These are phyloP conservation scores for Monsonia emarginata DNA, from an alignment of 441 rosid genomes.

Conservation along the genomic window DNA sequence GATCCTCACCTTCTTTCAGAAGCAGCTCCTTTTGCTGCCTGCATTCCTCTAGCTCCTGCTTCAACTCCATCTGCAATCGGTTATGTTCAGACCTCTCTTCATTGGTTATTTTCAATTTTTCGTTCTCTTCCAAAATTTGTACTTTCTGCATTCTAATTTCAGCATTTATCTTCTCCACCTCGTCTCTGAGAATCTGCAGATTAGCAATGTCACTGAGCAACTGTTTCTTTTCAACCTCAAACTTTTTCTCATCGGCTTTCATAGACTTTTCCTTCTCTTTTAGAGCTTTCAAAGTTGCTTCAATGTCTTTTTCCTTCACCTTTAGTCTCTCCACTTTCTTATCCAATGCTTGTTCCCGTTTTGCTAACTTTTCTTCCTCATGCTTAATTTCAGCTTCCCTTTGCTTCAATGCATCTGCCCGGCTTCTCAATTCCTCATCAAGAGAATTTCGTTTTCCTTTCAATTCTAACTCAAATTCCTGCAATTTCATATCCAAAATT, in stretches of 20 bases:
- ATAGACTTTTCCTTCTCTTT: slow-evolving; percentile 49
- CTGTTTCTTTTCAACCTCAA: slow-evolving; percentile 45
- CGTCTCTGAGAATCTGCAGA: slow-evolving; percentile 41
- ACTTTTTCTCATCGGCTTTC: slow-evolving; percentile 49
- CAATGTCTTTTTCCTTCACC: slow-evolving; percentile 65
- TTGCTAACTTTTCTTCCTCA: slow-evolving; percentile 48
- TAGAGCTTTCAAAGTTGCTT: slow-evolving; percentile 38
- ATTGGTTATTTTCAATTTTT: slow-evolving; percentile 39
- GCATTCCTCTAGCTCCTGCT: slow-evolving; percentile 50
- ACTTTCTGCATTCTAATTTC: slow-evolving; percentile 50
- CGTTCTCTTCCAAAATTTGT: slow-evolving; percentile 46
- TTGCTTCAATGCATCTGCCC: slow-evolving; percentile 35
- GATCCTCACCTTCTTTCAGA: slow-evolving; percentile 50
- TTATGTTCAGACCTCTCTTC: slow-evolving; percentile 61
- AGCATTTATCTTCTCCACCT: slow-evolving; percentile 51
- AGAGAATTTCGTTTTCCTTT: slow-evolving; percentile 43
- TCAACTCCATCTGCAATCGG: slow-evolving; percentile 53
- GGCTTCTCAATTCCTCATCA: slow-evolving; percentile 47
- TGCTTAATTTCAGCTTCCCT: slow-evolving; percentile 40
- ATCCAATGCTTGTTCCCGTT: slow-evolving; percentile 47
- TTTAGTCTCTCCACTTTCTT: slow-evolving; percentile 44
- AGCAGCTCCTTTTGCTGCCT: slow-evolving; percentile 46
- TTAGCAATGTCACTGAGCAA: slow-evolving; percentile 42
- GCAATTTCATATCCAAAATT: slow-evolving; percentile 37
- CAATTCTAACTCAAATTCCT: slow-evolving; percentile 51